A percentile compares a stretch with the other conserved stretches of the same genome.
phyloP scores from a whole-genome alignment of 2,329 filamentous ascomycete species.

The Botryotinia calthae region DNA sequence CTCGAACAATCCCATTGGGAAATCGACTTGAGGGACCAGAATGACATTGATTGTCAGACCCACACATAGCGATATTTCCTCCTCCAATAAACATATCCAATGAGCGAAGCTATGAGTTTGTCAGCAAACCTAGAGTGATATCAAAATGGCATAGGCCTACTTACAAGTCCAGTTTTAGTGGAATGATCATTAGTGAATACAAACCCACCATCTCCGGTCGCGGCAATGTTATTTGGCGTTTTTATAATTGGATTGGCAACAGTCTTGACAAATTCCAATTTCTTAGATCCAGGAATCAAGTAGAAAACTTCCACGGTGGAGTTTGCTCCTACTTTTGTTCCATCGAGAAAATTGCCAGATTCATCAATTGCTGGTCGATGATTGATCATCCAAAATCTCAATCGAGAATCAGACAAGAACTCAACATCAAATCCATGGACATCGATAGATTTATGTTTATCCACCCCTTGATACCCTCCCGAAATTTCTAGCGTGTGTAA shows the following conservation, averaged over 20 bases:
- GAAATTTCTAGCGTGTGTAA: conserved; percentile 26
- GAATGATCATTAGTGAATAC: conserved; percentile 41
- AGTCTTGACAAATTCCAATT: conserved; percentile 39
- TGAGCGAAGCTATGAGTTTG: neutral
- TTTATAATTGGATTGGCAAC: conserved; percentile 35
- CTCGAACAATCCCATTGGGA: conserved; percentile 39
- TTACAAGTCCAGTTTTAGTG: conserved; percentile 27
- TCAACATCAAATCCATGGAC: conserved; percentile 40
- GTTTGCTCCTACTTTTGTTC: conserved; percentile 38
- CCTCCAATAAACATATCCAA: conserved; percentile 35
- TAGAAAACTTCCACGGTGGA: conserved; percentile 42
- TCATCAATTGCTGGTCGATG: conserved; percentile 38
- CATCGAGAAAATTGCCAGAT: conserved; percentile 38
- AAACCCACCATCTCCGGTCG: conserved; percentile 38
- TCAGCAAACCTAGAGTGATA: neutral
- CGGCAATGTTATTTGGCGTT: conserved; percentile 40
- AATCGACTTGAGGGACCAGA: conserved; percentile 22
- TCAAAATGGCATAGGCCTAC: neutral
- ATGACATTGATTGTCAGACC: neutral
- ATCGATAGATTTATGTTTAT: conserved; percentile 34
- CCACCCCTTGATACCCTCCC: conserved; percentile 30
- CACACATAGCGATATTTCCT: conserved; percentile 37
- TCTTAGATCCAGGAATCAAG: conserved; percentile 30
- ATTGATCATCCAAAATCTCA: conserved; percentile 41
- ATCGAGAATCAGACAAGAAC: conserved; percentile 27